phyloP scores from a whole-genome alignment of 2,329 filamentous ascomycete genomes.

The Aspergillus melleus region DNA sequence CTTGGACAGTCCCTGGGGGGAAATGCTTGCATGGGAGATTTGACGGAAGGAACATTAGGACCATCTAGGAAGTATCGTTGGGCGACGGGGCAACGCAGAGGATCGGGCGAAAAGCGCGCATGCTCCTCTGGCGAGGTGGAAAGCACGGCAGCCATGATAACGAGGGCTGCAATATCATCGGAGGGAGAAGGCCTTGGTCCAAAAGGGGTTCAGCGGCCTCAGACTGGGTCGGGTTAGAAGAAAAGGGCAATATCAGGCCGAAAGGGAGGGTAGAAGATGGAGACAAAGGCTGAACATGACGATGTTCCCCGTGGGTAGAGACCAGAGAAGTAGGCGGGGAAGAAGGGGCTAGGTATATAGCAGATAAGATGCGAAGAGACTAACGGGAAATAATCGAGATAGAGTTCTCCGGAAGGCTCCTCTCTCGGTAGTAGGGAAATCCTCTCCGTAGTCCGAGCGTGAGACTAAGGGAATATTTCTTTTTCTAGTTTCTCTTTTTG shows the following conservation, averaged over 20 bases:
- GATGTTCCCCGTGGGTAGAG: not conserved
- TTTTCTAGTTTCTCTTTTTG: not conserved
- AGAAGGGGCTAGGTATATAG: not conserved
- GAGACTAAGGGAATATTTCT: not conserved
- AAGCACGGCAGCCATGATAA: slow-evolving; percentile 38
- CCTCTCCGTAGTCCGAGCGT: not conserved
- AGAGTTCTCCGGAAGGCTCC: not conserved
- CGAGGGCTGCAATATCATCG: not conserved
- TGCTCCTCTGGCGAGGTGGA: slow-evolving; percentile 31
- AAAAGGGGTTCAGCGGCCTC: not conserved
- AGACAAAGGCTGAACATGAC: not conserved
- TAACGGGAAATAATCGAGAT: not conserved
- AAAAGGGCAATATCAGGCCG: not conserved
- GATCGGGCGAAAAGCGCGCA: slow-evolving; percentile 33
- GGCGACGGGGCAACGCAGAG: slow-evolving; percentile 28
- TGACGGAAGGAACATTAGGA: slow-evolving; percentile 19
- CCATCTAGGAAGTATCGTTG: slow-evolving; percentile 35
- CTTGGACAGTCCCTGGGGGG: slow-evolving; percentile 24
- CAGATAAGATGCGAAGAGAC: not conserved
- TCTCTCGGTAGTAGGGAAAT: not conserved
- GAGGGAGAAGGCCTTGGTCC: not conserved
- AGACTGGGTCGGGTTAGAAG: not conserved
- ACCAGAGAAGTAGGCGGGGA: not conserved
- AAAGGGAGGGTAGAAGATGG: not conserved
- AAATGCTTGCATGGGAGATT: slow-evolving; percentile 30